These are phyloP conservation scores for Penicillium freii DNA, from an alignment of 2,329 filamentous ascomycete species.

Conservation along the genomic window DNA sequence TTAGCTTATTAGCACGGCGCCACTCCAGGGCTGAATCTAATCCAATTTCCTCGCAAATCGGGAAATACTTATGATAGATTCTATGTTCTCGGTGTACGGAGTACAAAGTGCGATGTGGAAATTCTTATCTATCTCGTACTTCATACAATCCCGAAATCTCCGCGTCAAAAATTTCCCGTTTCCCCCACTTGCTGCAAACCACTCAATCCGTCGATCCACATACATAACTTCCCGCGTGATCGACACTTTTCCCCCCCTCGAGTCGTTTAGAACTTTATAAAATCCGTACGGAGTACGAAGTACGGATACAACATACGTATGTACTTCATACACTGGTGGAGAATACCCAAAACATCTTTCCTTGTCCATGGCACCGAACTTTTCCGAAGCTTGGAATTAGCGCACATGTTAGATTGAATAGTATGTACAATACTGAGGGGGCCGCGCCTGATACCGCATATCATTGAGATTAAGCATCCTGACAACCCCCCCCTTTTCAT, in stretches of 20 bases:
- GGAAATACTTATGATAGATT: neutral
- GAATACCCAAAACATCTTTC: neutral
- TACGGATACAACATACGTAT: neutral
- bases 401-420: constrained; percentile 1
- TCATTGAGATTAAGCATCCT: neutral
- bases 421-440: neutral
- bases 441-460: neutral
- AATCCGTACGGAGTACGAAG: no score
- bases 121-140: neutral
- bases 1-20: neutral
- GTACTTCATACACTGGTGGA: neutral
- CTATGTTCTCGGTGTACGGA: neutral
- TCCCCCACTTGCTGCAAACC: constrained; percentile 6
- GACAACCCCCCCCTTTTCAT: neutral
- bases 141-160: neutral
- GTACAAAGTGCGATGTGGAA: neutral
- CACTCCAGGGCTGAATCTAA: neutral
- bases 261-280: neutral
- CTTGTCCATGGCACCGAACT: neutral
- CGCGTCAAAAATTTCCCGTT: constrained; percentile 6
- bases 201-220: constrained; percentile 15
- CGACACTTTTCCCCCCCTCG: constrained; percentile 1
- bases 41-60: neutral
- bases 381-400: neutral
- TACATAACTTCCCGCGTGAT: constrained; percentile 25